Evolutionary conservation across 2,329 filamentous ascomycete genomes (phyloP).

Genomic region (Magnaporthales sp.): DNA sequence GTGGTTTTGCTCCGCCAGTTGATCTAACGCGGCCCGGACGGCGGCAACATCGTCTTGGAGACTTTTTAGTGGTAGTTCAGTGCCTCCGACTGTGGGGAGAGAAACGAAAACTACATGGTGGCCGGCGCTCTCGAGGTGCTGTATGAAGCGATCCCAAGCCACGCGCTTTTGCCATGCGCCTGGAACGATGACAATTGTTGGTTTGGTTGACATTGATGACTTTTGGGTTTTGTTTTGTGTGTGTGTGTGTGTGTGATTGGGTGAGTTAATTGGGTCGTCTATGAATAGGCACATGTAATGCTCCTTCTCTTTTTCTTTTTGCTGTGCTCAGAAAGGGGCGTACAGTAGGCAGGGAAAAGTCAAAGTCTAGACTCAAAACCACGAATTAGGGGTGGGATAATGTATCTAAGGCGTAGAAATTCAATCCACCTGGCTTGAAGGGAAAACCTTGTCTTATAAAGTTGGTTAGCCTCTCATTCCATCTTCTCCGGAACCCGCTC

Average conservation of each 20-base stretch:
- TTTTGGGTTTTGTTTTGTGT: background rate
- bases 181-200: constrained; percentile 23
- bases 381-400: too few species aligned
- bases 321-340: too few species aligned
- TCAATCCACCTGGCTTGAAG: too few species aligned
- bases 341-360: too few species aligned
- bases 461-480: too few species aligned
- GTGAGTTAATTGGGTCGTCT: too few species aligned
- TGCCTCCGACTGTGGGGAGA: constrained; percentile 18
- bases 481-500: too few species aligned
- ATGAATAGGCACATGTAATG: background rate
- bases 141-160: constrained; percentile 17
- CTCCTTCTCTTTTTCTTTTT: too few species aligned
- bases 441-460: too few species aligned
- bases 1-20: constrained; percentile 17
- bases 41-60: constrained; percentile 16
- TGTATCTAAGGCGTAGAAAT: too few species aligned
- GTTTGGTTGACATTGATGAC: background rate
- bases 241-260: too few species aligned
- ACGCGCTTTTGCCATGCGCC: constrained; percentile 24
- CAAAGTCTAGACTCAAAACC: too few species aligned
- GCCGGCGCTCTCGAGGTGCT: constrained; percentile 19
- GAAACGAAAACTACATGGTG: constrained; percentile 18
- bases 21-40: constrained; percentile 14
- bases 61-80: constrained; percentile 16